phyloP scores from a whole-genome alignment of 345 rosid genomes.

The Cardiospermum halicacabum region DNA sequence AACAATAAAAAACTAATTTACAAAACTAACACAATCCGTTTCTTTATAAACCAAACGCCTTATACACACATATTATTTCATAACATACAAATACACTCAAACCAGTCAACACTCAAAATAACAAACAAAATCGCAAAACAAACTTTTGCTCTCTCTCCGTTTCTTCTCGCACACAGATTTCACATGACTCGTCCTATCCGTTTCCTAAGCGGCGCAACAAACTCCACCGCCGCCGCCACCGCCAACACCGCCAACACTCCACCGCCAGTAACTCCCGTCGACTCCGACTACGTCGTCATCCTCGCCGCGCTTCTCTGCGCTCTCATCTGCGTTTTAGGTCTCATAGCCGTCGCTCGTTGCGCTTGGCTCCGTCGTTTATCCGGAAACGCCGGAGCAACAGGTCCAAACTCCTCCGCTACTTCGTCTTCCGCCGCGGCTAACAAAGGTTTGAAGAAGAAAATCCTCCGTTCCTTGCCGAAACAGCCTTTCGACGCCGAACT shows the following conservation, averaged over 20 bases:
- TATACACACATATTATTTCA: background rate
- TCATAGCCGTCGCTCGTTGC: slow-evolving; percentile 78
- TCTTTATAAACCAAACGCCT: background rate
- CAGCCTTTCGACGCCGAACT: slow-evolving; percentile 49
- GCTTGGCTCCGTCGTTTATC: slow-evolving; percentile 84
- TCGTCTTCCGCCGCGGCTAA: slow-evolving; percentile 41
- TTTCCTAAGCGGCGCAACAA: slow-evolving; percentile 35
- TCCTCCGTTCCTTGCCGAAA: slow-evolving; percentile 71
- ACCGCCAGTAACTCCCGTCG: slow-evolving; percentile 27
- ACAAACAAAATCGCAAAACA: background rate
- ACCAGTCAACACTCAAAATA: background rate
- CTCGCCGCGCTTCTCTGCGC: slow-evolving; percentile 90
- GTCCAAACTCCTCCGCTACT: no score
- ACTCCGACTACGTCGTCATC: slow-evolving; percentile 75
- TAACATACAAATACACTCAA: background rate
- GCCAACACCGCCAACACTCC: no score
- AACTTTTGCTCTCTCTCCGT: slow-evolving; percentile 12
- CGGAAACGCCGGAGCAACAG: slow-evolving; percentile 8
- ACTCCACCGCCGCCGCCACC: slow-evolving; percentile 30
- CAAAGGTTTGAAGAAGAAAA: slow-evolving; percentile 79
- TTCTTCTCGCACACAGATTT: slow-evolving; percentile 12
- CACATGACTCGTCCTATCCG: slow-evolving; percentile 74
- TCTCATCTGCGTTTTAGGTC: slow-evolving; percentile 74
- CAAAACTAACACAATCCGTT: background rate
- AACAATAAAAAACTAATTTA: background rate